Conservation (phyloP, 805 yeast species). For the Cyberlindnera mycetangii region DNA sequence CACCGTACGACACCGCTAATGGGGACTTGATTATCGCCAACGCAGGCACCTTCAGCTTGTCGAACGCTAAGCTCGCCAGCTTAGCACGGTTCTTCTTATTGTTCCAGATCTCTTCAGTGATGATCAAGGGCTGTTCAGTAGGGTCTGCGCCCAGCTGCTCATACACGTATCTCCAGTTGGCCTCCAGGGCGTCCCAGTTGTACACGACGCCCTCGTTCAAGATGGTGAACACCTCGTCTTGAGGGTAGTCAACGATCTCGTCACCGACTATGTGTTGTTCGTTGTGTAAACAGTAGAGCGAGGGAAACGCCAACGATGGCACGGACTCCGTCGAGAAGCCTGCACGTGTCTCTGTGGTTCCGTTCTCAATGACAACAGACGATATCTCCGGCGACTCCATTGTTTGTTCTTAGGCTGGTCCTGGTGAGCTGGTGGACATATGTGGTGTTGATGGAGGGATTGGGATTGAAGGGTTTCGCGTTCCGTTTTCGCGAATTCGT, state of each 20-base stretch:
- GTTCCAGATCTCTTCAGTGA: slow-evolving; percentile 70
- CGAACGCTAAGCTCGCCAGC: slow-evolving; percentile 72
- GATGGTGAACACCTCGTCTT: slow-evolving; percentile 45
- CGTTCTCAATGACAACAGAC: slow-evolving; percentile 71
- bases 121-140: slow-evolving; percentile 61
- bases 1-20: slow-evolving; percentile 71
- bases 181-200: slow-evolving; percentile 68
- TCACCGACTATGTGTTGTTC: slow-evolving; percentile 41
- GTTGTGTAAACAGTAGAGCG: slow-evolving; percentile 45
- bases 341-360: slow-evolving; percentile 61
- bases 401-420: too few species aligned
- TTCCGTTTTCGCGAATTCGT: too few species aligned
- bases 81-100: slow-evolving; percentile 52
- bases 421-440: too few species aligned
- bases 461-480: too few species aligned
- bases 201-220: slow-evolving; percentile 63
- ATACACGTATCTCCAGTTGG: slow-evolving; percentile 68
- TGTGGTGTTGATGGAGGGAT: too few species aligned
- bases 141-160: slow-evolving; percentile 48
- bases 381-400: slow-evolving; percentile 34
- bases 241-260: slow-evolving; percentile 37
- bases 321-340: slow-evolving; percentile 65
- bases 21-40: slow-evolving; percentile 76
- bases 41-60: slow-evolving; percentile 68
- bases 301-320: slow-evolving; percentile 57